Conservation (phyloP, 2,329 filamentous ascomycete genomes). For the Beauveria bassiana region DNA sequence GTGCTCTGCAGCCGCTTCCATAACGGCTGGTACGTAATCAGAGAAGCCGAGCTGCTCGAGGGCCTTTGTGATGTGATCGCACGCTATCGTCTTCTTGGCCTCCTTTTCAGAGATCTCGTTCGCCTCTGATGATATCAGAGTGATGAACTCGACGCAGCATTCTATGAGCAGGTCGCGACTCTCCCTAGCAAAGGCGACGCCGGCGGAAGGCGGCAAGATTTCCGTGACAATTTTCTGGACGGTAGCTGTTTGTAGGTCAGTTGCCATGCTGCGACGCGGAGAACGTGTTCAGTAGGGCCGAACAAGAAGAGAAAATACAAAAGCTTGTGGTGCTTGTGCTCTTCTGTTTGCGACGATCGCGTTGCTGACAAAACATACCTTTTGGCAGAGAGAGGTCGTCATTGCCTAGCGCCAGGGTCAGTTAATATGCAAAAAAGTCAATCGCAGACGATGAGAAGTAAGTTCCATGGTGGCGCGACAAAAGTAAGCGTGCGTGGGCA, state of each 20-base stretch:
- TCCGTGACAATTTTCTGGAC: constrained; percentile 88
- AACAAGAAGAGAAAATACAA: neutral
- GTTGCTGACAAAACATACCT: constrained; percentile 34
- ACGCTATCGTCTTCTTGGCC: constrained; percentile 97
- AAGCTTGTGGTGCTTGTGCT: neutral
- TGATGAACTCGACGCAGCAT: constrained; percentile 99
- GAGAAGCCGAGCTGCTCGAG: constrained; percentile 86
- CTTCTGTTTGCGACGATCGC: neutral
- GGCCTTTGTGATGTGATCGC: constrained; percentile 94
- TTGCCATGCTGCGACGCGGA: neutral
- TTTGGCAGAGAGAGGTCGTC: constrained; percentile 59
- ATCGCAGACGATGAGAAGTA: constrained; percentile 10
- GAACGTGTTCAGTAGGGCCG: neutral
- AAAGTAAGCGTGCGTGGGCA: neutral
- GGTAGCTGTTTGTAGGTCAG: constrained; percentile 43
- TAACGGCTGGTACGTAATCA: constrained; percentile 82
- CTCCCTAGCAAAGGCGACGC: constrained; percentile 87
- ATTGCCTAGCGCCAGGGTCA: constrained; percentile 35
- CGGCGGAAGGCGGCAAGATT: constrained; percentile 68
- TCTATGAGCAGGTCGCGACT: constrained; percentile 93
- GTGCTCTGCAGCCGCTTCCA: constrained; percentile 81
- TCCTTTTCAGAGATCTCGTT: constrained; percentile 99
- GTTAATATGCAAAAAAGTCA: constrained; percentile 24
- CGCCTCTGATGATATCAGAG: constrained; percentile 93
- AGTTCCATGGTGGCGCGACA: neutral